Evolutionary conservation across 495 filamentous ascomycete genomes (phyloP).

Genomic region (Aspergillus baeticus): DNA sequence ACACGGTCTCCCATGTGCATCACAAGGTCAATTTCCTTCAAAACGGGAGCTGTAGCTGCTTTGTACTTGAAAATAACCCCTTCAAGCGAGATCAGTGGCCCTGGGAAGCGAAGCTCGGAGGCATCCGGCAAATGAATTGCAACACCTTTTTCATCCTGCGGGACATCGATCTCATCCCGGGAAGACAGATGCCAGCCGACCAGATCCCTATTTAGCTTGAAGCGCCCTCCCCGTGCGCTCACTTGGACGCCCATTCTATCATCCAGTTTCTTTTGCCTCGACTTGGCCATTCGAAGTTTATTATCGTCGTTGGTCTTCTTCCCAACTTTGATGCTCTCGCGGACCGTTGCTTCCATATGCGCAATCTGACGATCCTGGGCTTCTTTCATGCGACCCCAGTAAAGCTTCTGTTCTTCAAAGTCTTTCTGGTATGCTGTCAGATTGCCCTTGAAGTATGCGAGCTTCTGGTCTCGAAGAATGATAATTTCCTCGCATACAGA

Average conservation of each 20-base stretch:
- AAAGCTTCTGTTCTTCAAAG: conserved; percentile 60
- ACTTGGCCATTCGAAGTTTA: conserved; percentile 74
- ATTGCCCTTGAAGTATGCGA: conserved; percentile 54
- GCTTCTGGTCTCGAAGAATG: conserved; percentile 63
- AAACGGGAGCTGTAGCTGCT: conserved; percentile 30
- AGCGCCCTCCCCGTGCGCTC: conserved; percentile 64
- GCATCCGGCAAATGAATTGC: conserved; percentile 58
- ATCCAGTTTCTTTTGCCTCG: conserved; percentile 76
- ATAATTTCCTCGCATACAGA: conserved; percentile 73
- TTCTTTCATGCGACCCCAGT: conserved; percentile 72
- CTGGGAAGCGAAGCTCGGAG: conserved; percentile 70
- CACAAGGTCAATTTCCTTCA: conserved; percentile 61
- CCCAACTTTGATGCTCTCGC: conserved; percentile 64
- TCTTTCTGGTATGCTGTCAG: conserved; percentile 66
- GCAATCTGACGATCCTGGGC: conserved; percentile 73
- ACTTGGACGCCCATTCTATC: conserved; percentile 74
- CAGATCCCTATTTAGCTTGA: conserved; percentile 76
- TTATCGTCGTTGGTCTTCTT: conserved; percentile 75
- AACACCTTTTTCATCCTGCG: conserved; percentile 59
- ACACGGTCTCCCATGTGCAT: conserved; percentile 69
- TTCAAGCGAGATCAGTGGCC: conserved; percentile 67
- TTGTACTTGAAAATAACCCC: conserved; percentile 60
- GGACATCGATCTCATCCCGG: conserved; percentile 68
- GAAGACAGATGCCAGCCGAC: conserved; percentile 54
- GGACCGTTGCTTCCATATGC: conserved; percentile 74